These are phyloP conservation scores for Ustilago shanxiensis DNA, from an alignment of 1,284 basidiomycete species.

Conservation along the genomic window DNA sequence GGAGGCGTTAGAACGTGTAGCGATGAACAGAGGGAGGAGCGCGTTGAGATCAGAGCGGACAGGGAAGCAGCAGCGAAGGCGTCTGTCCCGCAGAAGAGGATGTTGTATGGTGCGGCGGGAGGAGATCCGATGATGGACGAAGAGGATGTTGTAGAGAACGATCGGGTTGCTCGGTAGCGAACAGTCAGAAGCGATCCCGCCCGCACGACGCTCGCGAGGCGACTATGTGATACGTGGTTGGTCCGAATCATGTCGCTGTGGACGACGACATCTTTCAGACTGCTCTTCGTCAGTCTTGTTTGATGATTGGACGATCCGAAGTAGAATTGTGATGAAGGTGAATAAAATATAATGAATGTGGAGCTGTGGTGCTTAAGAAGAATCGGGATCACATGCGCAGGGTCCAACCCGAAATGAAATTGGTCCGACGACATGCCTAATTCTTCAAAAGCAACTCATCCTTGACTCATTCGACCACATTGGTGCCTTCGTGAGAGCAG, in stretches of 20 bases:
- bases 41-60: conserved; percentile 22
- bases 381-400: too few relatives aligned
- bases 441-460: too few relatives aligned
- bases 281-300: too few relatives aligned
- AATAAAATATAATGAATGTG: too few relatives aligned
- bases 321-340: too few relatives aligned
- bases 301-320: too few relatives aligned
- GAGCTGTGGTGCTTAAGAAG: too few relatives aligned
- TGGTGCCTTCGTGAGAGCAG: too few relatives aligned
- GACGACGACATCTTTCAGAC: too few relatives aligned
- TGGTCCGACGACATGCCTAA: too few relatives aligned
- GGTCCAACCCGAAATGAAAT: too few relatives aligned
- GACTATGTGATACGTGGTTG: background rate
- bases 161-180: background rate
- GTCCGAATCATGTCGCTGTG: background rate
- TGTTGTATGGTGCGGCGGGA: conserved; percentile 58
- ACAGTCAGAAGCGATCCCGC: background rate
- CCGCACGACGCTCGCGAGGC: background rate
- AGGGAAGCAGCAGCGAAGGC: conserved; percentile 50
- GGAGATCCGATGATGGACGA: background rate
- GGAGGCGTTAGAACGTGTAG: conserved; percentile 77
- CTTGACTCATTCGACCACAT: too few relatives aligned
- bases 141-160: background rate
- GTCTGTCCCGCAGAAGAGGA: conserved; percentile 68
- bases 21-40: conserved; percentile 10